Evolutionary conservation across 805 yeast species (phyloP).

Genomic region (Kodamaea jinghongensis): DNA sequence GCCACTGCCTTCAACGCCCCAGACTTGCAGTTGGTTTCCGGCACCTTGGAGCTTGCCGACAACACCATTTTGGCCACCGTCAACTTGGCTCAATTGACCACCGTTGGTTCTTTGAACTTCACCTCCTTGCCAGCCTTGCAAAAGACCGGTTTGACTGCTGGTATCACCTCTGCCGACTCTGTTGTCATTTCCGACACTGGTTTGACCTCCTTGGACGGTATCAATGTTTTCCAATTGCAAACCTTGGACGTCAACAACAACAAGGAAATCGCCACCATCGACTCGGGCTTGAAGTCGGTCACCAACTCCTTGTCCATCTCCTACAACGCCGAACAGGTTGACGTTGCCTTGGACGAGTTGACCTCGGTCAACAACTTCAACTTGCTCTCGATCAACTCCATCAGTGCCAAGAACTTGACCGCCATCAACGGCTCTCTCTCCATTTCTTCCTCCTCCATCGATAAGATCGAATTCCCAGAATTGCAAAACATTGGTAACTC

Average conservation of each 20-base stretch:
- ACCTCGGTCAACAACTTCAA: conserved; percentile 85
- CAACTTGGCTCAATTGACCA: conserved; percentile 72
- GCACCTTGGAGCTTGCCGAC: conserved; percentile 56
- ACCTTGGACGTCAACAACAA: conserved; percentile 88
- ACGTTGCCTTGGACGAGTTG: conserved; percentile 65
- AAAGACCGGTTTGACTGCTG: conserved; percentile 60
- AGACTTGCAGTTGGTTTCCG: conserved; percentile 69
- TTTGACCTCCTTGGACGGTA: conserved; percentile 65
- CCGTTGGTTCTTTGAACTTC: conserved; percentile 79
- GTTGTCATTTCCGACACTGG: conserved; percentile 73
- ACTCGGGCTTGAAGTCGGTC: conserved; percentile 71
- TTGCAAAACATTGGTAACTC: conserved; percentile 75
- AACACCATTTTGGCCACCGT: conserved; percentile 67
- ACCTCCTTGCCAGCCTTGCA: conserved; percentile 84
- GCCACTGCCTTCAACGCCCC: conserved; percentile 76
- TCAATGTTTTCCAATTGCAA: conserved; percentile 46
- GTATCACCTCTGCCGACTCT: conserved; percentile 70
- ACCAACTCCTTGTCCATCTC: conserved; percentile 75
- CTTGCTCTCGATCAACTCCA: conserved; percentile 74
- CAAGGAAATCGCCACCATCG: conserved; percentile 65
- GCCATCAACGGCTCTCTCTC: conserved; percentile 79
- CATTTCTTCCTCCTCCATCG: conserved; percentile 68
- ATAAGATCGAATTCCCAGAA: conserved; percentile 50
- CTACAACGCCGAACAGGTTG: conserved; percentile 78
- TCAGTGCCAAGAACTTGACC: conserved; percentile 66